Percentiles rank a stretch among this genome's conserved stretches.
phyloP scores from a whole-genome alignment of 495 filamentous ascomycete species.

The Podospora tetraspora region DNA sequence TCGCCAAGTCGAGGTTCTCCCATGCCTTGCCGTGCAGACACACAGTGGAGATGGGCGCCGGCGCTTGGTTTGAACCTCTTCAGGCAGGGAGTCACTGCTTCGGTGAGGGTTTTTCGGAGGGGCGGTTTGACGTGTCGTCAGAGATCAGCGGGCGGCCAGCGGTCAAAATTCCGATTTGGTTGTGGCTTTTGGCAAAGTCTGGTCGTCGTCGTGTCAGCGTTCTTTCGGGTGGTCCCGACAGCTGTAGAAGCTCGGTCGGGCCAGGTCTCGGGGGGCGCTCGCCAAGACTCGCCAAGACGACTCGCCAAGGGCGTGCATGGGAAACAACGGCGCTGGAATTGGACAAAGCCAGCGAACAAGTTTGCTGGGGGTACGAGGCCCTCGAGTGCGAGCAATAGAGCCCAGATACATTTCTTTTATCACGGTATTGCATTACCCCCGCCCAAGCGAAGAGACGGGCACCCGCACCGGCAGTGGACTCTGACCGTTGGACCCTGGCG shows the following conservation, averaged over 20 bases:
- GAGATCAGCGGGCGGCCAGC: background rate
- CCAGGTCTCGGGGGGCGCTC: background rate
- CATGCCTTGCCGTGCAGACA: background rate
- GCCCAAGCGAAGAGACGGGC: too few relatives aligned
- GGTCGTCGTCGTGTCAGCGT: too few relatives aligned
- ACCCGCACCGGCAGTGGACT: background rate
- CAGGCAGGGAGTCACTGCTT: background rate
- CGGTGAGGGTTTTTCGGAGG: background rate
- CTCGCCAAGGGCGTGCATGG: too few relatives aligned
- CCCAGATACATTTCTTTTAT: too few relatives aligned
- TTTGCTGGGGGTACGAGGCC: too few relatives aligned
- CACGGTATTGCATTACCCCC: too few relatives aligned
- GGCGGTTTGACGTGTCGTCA: background rate
- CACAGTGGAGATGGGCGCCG: background rate
- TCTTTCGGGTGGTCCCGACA: background rate
- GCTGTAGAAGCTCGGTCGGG: background rate
- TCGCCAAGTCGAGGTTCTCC: background rate
- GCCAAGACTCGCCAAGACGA: too few relatives aligned
- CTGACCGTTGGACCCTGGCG: background rate
- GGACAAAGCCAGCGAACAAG: too few relatives aligned
- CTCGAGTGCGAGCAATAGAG: too few relatives aligned
- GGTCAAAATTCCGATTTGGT: background rate
- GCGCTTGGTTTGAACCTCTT: background rate
- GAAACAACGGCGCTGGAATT: too few relatives aligned
- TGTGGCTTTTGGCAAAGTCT: too few relatives aligned